Percentiles rank a stretch among this genome's conserved stretches.
These are phyloP conservation scores for Hypoxylon trugodes DNA, from an alignment of 495 filamentous ascomycete genomes.

Conservation along the genomic window DNA sequence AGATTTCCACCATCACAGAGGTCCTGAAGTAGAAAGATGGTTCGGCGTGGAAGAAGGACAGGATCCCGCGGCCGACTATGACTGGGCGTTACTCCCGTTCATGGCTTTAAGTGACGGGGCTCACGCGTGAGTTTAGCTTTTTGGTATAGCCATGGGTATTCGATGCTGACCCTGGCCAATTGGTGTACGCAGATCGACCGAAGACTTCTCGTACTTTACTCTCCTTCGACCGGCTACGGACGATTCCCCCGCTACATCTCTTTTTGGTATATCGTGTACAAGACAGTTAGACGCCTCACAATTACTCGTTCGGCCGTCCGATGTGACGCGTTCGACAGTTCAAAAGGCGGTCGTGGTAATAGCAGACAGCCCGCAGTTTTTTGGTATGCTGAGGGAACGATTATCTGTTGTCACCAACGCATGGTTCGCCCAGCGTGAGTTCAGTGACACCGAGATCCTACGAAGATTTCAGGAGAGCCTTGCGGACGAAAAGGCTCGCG, in stretches of 20 bases:
- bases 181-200: slow-evolving; percentile 68
- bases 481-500: slow-evolving; percentile 65
- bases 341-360: slow-evolving; percentile 99
- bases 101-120: slow-evolving; percentile 98
- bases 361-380: slow-evolving; percentile 83
- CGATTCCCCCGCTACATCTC: slow-evolving; percentile 72
- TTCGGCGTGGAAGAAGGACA: slow-evolving; percentile 79
- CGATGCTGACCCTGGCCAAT: slow-evolving; percentile 15
- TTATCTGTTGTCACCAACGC: slow-evolving; percentile 88
- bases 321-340: slow-evolving; percentile 94
- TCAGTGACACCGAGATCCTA: slow-evolving; percentile 60
- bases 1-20: slow-evolving; percentile 96
- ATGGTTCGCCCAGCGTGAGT: slow-evolving; percentile 96
- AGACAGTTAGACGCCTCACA: slow-evolving; percentile 84
- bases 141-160: neutral
- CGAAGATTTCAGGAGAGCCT: slow-evolving; percentile 92
- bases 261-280: slow-evolving; percentile 96
- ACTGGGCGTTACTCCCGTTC: slow-evolving; percentile 93
- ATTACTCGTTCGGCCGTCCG: slow-evolving; percentile 78
- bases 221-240: slow-evolving; percentile 73
- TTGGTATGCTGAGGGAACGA: slow-evolving; percentile 82
- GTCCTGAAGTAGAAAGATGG: slow-evolving; percentile 93
- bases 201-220: slow-evolving; percentile 99
- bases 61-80: slow-evolving; percentile 85
- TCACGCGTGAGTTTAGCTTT: slow-evolving; percentile 72